A percentile compares a stretch with the other conserved stretches of the same genome.
Conservation (phyloP, 1,284 basidiomycete genomes). For the Apiotrichum porosum region DNA sequence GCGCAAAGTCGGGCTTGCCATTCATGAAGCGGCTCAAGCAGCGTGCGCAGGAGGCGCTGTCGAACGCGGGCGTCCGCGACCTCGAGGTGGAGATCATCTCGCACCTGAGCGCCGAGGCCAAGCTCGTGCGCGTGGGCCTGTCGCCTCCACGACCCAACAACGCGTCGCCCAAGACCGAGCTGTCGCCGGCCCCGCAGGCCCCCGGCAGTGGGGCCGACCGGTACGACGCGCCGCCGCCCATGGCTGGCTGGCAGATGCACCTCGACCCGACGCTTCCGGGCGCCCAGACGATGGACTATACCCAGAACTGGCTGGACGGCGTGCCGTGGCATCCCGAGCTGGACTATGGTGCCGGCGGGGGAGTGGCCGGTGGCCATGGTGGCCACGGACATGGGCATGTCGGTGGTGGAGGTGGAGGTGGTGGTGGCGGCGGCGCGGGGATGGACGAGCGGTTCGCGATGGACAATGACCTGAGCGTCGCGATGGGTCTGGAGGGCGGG, state of each 20-base stretch:
- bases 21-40: slow-evolving; percentile 5
- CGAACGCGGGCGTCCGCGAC: background rate
- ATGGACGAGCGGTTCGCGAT: background rate
- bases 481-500: background rate
- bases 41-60: background rate
- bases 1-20: slow-evolving; percentile 41
- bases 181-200: no score
- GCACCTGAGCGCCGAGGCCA: slow-evolving; percentile 30
- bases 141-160: no score
- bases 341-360: no score
- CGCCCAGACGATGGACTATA: slow-evolving; percentile 1
- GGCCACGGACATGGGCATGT: no score
- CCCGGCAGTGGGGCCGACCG: background rate
- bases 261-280: no score
- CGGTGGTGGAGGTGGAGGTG: background rate
- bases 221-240: background rate
- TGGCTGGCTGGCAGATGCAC: no score
- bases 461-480: slow-evolving; percentile 1
- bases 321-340: background rate
- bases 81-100: slow-evolving; percentile 31
- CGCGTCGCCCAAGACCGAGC: no score
- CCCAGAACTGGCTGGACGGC: background rate
- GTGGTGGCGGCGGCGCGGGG: background rate
- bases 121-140: slow-evolving; percentile 23
- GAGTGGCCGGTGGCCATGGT: no score